phyloP scores from a whole-genome alignment of 257 asterid species.

The Rhazya stricta region DNA sequence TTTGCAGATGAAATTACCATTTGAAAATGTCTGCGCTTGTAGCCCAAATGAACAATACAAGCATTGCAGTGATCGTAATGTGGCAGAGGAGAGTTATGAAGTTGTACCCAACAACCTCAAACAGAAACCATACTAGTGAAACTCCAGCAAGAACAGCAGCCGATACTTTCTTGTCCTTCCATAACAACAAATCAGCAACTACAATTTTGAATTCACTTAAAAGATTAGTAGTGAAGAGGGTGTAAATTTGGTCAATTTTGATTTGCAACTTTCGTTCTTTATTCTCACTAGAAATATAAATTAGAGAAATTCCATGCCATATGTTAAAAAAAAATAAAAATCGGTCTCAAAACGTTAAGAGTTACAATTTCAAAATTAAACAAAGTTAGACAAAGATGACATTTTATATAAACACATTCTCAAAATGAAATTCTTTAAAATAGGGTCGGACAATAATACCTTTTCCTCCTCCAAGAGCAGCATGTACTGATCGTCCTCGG shows the following conservation, averaged over 20 bases:
- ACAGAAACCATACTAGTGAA: conserved; percentile 48
- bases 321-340: not conserved
- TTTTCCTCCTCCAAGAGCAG: conserved; percentile 54
- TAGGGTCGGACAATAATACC: no score
- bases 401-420: not conserved
- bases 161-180: conserved; percentile 49
- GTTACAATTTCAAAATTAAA: not conserved
- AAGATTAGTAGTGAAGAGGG: not conserved
- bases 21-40: conserved; percentile 33
- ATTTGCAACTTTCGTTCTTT: not conserved
- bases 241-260: not conserved
- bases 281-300: not conserved
- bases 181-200: conserved; percentile 55
- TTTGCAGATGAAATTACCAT: conserved; percentile 26
- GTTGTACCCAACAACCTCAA: conserved; percentile 51
- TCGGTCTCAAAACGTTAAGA: no score
- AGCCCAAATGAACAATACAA: conserved; percentile 52
- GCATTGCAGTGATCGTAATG: conserved; percentile 48
- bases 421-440: no score
- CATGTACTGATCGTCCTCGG: conserved; percentile 41
- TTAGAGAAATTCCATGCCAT: not conserved
- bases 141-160: conserved; percentile 42
- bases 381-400: not conserved
- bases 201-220: conserved; percentile 5
- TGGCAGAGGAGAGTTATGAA: conserved; percentile 50